Base-by-base conservation (phyloP, 257 asterid species). In the Ehretia macrophylla region DNA sequence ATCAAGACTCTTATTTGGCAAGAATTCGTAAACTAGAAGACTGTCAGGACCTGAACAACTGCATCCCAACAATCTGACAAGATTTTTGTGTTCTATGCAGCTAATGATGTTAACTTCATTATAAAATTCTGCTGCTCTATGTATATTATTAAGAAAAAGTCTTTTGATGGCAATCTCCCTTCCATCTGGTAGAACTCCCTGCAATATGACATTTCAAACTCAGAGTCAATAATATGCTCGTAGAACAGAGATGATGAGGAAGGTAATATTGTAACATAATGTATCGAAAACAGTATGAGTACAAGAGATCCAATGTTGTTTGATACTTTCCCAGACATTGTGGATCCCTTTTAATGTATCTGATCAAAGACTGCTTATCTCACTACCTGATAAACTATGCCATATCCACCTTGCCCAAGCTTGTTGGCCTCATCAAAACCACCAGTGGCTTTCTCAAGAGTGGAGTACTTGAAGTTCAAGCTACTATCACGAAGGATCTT, bases 371-470 rank as follows among this genome's bases (percentile, higher is more conserved):
- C 17, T 59, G 22, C 1, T 56, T 10, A 17, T 38, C 52, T 22
- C 42, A n/a, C 23, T 60, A 83, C 95, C 93, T 81, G 87, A 62
- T 90, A 87, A n/a, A 91, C 98, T 8, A 92, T 83, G 53, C 95
- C 96, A 44, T 85, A 91, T 68, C 96, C 98, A 53, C 98, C 98
- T 52, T 88, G 92, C 22, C 98, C 98, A 14, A 91, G 90, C 84
- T 87, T 91, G 76, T 91, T 91, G 2, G 82, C 85, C 60, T 85
- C 90, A 17, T 81, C 84, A 55, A 91, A 91, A 27, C 85, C 77
- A 57, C 51, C 77, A 0, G 98, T 91, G 60, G 96, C 98, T 78
- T 85, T 91, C 72, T 91, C 98, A 4, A 91, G 95, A n/a, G 92
- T 79, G 23, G 96, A 85, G 56, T 88, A 81, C 60, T 91, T 91